phyloP scores from a whole-genome alignment of 345 rosid genomes.

The Gossypium herbaceum region DNA sequence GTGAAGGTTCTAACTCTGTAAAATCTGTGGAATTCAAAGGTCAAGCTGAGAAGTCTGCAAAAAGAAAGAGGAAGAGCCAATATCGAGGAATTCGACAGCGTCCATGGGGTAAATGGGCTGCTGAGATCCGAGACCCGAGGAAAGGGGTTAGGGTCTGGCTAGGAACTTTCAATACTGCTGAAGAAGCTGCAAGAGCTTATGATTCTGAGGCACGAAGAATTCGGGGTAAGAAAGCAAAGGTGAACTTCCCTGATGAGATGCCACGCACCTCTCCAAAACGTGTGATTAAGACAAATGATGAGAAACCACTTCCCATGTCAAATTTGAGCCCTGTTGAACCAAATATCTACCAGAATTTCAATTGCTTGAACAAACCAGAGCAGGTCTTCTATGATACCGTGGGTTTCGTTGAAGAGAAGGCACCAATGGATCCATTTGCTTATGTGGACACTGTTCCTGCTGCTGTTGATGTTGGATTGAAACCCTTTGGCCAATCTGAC shows the following conservation, averaged over 20 bases:
- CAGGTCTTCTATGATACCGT: conserved; percentile 37
- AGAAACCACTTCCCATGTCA: conserved; percentile 37
- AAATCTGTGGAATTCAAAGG: conserved; percentile 44
- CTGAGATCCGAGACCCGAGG: conserved; percentile 94
- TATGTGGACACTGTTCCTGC: conserved; percentile 29
- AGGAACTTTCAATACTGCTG: conserved; percentile 93
- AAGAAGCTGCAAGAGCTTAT: conserved; percentile 93
- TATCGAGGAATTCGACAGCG: conserved; percentile 91
- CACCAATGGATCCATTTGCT: conserved; percentile 45
- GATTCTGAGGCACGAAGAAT: conserved; percentile 75
- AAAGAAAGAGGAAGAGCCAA: conserved; percentile 88
- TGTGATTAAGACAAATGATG: conserved; percentile 36
- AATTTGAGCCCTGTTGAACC: conserved; percentile 32
- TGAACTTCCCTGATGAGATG: conserved; percentile 64
- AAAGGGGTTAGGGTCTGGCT: conserved; percentile 95
- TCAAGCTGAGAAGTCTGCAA: conserved; percentile 61
- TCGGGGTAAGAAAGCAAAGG: conserved; percentile 75
- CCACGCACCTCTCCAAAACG: conserved; percentile 35
- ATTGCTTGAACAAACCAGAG: conserved; percentile 37
- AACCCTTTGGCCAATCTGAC: conserved; percentile 32
- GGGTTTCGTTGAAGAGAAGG: conserved; percentile 67
- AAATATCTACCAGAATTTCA: conserved; percentile 34
- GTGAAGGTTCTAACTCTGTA: conserved; percentile 33
- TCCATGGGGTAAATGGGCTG: conserved; percentile 99
- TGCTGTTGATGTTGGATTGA: conserved; percentile 27